Conservation (phyloP, 2,329 filamentous ascomycete species). For the Triangularia setosa region DNA sequence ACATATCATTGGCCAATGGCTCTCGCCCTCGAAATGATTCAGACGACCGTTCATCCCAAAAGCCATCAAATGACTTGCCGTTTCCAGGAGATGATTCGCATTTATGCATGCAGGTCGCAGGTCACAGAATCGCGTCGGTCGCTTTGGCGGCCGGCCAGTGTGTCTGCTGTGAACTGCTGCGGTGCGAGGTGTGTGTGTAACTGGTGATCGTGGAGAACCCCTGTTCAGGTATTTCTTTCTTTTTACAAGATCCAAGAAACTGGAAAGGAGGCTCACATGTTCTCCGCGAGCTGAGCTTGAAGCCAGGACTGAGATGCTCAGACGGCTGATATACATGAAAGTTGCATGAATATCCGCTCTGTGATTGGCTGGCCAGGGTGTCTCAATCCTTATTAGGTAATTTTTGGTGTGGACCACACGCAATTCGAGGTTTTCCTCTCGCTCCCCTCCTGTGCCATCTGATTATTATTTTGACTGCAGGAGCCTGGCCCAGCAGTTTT, state of each 20-base stretch:
- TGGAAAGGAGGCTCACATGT: background rate
- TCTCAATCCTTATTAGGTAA: conserved; percentile 11
- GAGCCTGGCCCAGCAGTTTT: background rate
- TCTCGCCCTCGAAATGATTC: background rate
- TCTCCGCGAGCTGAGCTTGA: background rate
- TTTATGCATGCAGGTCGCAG: background rate
- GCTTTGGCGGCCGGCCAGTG: background rate
- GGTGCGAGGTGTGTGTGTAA: background rate
- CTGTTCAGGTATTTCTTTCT: background rate
- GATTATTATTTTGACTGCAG: background rate
- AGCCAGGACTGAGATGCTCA: background rate
- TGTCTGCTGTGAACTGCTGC: background rate
- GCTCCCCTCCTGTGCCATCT: background rate
- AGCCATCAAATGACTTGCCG: background rate
- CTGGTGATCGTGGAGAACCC: conserved; percentile 17
- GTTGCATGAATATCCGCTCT: background rate
- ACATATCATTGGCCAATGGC: background rate
- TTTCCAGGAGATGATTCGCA: background rate
- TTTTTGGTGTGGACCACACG: background rate
- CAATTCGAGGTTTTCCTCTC: background rate
- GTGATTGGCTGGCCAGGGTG: background rate
- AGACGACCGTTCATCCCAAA: background rate
- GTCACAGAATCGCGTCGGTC: background rate
- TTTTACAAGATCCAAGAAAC: background rate
- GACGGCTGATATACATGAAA: too few species aligned